Evolutionary conservation across 208 protist species (phyloP).

Genomic region (Leishmania guyanensis): DNA sequence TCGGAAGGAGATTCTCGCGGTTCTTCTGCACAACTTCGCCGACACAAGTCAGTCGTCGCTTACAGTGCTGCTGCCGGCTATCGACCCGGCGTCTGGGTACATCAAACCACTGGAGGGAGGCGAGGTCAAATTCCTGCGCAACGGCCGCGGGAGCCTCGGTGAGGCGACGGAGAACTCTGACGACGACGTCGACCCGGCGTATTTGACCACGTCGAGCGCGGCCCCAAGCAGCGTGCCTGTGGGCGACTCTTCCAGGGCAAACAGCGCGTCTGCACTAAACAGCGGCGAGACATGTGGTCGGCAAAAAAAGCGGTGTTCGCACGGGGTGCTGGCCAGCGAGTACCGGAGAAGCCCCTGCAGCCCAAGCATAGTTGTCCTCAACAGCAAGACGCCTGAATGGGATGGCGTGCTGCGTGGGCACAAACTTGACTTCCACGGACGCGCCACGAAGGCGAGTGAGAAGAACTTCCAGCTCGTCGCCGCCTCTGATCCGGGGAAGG

Average conservation of each 20-base stretch:
- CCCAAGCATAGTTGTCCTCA: constrained; percentile 39
- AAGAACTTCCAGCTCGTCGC: constrained; percentile 58
- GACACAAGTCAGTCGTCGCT: constrained; percentile 37
- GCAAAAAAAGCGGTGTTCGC: constrained; percentile 27
- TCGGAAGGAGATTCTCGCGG: constrained; percentile 42
- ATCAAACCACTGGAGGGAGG: constrained; percentile 47
- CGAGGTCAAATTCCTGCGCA: constrained; percentile 41
- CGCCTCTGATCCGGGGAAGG: constrained; percentile 34
- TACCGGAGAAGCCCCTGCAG: constrained; percentile 31
- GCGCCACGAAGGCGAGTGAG: constrained; percentile 41
- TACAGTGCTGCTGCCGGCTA: constrained; percentile 48
- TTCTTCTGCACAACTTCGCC: constrained; percentile 30
- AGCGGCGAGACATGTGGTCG: neutral
- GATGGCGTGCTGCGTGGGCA: constrained; percentile 44
- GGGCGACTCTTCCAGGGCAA: neutral
- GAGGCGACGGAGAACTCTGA: constrained; percentile 32
- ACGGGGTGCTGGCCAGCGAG: constrained; percentile 29
- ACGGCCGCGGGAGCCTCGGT: constrained; percentile 36
- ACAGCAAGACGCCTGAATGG: constrained; percentile 45
- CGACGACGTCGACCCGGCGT: constrained; percentile 21
- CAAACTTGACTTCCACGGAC: constrained; percentile 46
- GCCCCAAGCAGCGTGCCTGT: constrained; percentile 18
- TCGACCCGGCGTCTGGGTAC: constrained; percentile 44
- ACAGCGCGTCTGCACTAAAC: neutral
- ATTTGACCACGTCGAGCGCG: constrained; percentile 14